Percentiles rank a stretch among this genome's conserved stretches.
These are phyloP conservation scores for Ambrosia trifida DNA, from an alignment of 129 eudicot genomes.

Conservation along the genomic window DNA sequence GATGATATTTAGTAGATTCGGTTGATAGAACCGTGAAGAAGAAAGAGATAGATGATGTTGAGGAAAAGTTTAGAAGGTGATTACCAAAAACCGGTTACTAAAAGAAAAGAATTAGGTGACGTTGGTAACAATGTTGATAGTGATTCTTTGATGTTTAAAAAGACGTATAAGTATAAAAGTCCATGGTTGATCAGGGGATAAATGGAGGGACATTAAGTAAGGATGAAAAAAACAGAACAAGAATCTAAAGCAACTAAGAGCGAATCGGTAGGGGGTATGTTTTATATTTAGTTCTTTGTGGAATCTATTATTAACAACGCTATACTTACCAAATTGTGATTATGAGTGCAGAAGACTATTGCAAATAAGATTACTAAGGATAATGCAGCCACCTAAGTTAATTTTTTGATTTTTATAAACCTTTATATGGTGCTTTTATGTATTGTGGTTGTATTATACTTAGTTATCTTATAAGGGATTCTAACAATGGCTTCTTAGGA, in stretches of 20 bases:
- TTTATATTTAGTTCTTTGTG: not conserved
- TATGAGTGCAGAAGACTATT: no score
- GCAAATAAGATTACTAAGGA: no score
- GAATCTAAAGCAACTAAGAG: constrained; percentile 22
- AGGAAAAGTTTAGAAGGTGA: constrained; percentile 39
- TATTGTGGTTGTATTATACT: no score
- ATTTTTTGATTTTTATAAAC: no score
- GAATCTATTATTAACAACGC: not conserved
- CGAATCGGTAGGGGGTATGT: constrained; percentile 30
- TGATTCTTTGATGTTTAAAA: constrained; percentile 51
- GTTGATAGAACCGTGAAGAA: constrained; percentile 38
- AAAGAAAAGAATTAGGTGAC: constrained; percentile 25
- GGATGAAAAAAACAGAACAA: constrained; percentile 36
- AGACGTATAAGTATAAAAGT: constrained; percentile 49
- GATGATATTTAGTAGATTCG: constrained; percentile 34
- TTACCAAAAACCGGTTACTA: constrained; percentile 28
- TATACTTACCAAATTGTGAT: no score
- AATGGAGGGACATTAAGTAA: constrained; percentile 1
- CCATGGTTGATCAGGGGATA: constrained; percentile 27
- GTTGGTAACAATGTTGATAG: constrained; percentile 12
- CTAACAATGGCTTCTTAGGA: no score
- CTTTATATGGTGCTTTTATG: no score
- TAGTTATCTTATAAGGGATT: no score
- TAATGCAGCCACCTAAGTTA: no score
- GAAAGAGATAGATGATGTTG: constrained; percentile 59